Conservation (phyloP, 129 eudicot genomes). For the Solidago caesia region DNA sequence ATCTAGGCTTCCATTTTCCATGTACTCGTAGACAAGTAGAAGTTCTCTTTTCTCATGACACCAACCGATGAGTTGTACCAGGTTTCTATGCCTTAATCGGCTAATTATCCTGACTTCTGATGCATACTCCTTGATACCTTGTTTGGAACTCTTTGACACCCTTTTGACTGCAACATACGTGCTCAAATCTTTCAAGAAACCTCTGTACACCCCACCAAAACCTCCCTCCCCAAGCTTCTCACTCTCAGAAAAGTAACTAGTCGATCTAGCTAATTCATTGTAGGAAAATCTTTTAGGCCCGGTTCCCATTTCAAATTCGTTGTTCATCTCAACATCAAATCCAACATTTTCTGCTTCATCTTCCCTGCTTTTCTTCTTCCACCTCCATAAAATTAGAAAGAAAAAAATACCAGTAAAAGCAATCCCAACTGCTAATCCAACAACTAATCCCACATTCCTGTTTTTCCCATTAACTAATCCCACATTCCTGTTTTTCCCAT, state of each 20-base stretch:
- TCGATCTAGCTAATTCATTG: slow-evolving; percentile 15
- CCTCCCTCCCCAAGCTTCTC: slow-evolving; percentile 25
- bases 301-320: slow-evolving; percentile 26
- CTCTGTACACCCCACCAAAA: slow-evolving; percentile 17
- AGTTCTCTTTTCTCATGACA: slow-evolving; percentile 25
- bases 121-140: slow-evolving; percentile 19
- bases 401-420: no score
- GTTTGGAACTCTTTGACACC: slow-evolving; percentile 14
- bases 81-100: slow-evolving; percentile 19
- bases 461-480: no score
- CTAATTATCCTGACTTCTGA: slow-evolving; percentile 21
- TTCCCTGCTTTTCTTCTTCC: slow-evolving; percentile 20
- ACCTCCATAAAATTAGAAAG: no score
- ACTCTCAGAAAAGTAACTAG: not conserved
- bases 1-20: slow-evolving; percentile 19
- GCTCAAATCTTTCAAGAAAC: not conserved
- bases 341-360: slow-evolving; percentile 2
- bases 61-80: slow-evolving; percentile 32
- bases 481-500: no score
- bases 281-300: slow-evolving; percentile 25
- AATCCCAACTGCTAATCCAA: no score
- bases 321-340: slow-evolving; percentile 10
- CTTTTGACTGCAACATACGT: slow-evolving; percentile 4
- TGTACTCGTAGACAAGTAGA: slow-evolving; percentile 14
- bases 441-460: no score